Evolutionary conservation across 2,329 filamentous ascomycete species (phyloP), one percentile per base, ranked within the genome.

Genomic region (Phialophora tarda): DNA sequence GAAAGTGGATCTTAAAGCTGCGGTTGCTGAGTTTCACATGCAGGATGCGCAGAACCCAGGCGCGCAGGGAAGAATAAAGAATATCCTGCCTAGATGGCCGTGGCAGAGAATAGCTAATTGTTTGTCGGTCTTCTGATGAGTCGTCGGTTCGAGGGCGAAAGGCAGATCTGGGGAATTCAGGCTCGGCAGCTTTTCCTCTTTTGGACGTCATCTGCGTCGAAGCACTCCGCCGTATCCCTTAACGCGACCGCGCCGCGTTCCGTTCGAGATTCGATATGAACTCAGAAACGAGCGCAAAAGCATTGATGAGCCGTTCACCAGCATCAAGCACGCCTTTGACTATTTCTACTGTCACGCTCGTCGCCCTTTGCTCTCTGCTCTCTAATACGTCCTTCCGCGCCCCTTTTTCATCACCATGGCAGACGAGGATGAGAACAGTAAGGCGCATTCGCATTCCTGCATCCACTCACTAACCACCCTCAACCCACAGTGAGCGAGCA

Each of bases 381-480:
- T 8, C 17, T 44, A 8, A 7, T 23, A 53, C 14, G 1, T 28
- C 3, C 21, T 21, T 41, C 47, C 11, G n/a, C n/a, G 24, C 24
- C 24, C 23, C 24, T 26, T 50, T 14, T 50, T 2, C 17, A n/a
- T 10, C 60, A 63, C n/a, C 28, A 73, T 73, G 72, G 72, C 71
- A 14, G 72, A 74, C 30, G 70, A 72, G 8, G 72, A 74, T 48
- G 72, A 74, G 26, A 72, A 72, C 26, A 69, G 72, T 74, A 69
- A 51, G 71, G 62, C 41, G 24, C 48, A 48, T 14, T n/a, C 17
- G 57, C 53, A 64, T 67, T 62, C n/a, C 30, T 14, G 47, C 26
- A 3, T 24, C 32, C 28, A 34, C 32, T 38, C 38, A 32, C 59
- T 64, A 67, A 67, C 66, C 53, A 55, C 24, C 21, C 2, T 41